Percentiles rank a stretch among this genome's conserved stretches.
Conservation (phyloP, 495 filamentous ascomycete genomes). For the Cairneyella variabilis region DNA sequence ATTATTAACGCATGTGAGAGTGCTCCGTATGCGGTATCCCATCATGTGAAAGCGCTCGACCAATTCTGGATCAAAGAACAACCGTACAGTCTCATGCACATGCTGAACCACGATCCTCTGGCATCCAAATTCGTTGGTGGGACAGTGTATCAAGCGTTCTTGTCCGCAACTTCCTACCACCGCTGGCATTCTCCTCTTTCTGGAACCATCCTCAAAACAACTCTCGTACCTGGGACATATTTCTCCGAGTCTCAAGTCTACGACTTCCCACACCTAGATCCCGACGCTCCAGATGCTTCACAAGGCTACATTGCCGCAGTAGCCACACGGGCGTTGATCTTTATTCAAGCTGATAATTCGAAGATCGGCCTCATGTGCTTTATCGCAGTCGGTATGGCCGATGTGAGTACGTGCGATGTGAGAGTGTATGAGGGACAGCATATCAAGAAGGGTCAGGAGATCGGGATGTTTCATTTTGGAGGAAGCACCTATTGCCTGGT, state of each 20-base stretch:
- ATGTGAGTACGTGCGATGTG: slow-evolving; percentile 66
- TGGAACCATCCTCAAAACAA: slow-evolving; percentile 52
- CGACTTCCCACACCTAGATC: slow-evolving; percentile 32
- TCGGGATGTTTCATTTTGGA: slow-evolving; percentile 73
- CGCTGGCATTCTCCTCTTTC: slow-evolving; percentile 65
- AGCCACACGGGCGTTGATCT: slow-evolving; percentile 59
- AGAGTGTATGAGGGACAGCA: slow-evolving; percentile 56
- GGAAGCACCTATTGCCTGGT: slow-evolving; percentile 62
- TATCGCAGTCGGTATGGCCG: slow-evolving; percentile 65
- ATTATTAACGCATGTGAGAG: slow-evolving; percentile 67
- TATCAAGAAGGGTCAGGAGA: slow-evolving; percentile 60
- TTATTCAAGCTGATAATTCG: slow-evolving; percentile 64
- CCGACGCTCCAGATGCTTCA: slow-evolving; percentile 32
- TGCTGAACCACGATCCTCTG: slow-evolving; percentile 52
- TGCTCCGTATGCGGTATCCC: slow-evolving; percentile 43
- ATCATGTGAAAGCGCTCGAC: slow-evolving; percentile 41
- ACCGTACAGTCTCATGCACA: slow-evolving; percentile 60
- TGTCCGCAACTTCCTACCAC: slow-evolving; percentile 63
- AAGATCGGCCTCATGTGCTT: slow-evolving; percentile 63
- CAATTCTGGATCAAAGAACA: slow-evolving; percentile 69
- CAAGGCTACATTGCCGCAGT: slow-evolving; percentile 59
- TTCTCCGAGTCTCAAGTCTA: slow-evolving; percentile 60
- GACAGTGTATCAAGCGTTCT: slow-evolving; percentile 65
- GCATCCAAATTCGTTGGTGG: slow-evolving; percentile 53
- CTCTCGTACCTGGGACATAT: slow-evolving; percentile 61